phyloP scores from a whole-genome alignment of 148 eudicot species.

The Fagopyrum tataricum region DNA sequence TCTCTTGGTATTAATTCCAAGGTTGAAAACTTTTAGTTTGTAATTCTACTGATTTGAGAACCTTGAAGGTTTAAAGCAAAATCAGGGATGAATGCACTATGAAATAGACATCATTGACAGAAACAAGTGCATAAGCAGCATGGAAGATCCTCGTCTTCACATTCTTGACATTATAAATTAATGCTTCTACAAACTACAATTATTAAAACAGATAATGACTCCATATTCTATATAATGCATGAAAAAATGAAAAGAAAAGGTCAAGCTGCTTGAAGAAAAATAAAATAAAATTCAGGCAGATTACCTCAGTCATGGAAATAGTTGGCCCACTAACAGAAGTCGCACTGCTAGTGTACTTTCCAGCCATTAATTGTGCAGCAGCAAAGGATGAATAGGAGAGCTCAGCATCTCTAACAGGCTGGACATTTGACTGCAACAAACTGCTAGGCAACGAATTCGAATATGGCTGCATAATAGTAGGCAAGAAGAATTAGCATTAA shows the following conservation, averaged over 20 bases:
- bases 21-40: not conserved
- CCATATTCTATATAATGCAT: not conserved
- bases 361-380: constrained; percentile 44
- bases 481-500: not conserved
- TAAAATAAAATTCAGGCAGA: not conserved
- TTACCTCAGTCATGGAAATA: constrained; percentile 75
- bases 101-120: not conserved
- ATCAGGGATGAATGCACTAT: not conserved
- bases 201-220: not conserved
- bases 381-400: constrained; percentile 65
- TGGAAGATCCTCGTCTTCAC: not conserved
- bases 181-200: not conserved
- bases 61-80: not conserved
- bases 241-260: too few relatives aligned
- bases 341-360: constrained; percentile 41
- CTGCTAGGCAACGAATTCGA: constrained; percentile 54
- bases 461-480: constrained; percentile 41
- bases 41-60: not conserved
- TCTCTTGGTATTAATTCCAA: not conserved
- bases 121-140: not conserved
- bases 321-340: constrained; percentile 56
- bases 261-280: not conserved
- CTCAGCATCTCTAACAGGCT: constrained; percentile 64
- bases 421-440: constrained; percentile 55
- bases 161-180: not conserved